Evolutionary conservation across 441 rosid species (phyloP), one percentile per base, ranked within the genome.

Genomic region (Macaranga tanarius): DNA sequence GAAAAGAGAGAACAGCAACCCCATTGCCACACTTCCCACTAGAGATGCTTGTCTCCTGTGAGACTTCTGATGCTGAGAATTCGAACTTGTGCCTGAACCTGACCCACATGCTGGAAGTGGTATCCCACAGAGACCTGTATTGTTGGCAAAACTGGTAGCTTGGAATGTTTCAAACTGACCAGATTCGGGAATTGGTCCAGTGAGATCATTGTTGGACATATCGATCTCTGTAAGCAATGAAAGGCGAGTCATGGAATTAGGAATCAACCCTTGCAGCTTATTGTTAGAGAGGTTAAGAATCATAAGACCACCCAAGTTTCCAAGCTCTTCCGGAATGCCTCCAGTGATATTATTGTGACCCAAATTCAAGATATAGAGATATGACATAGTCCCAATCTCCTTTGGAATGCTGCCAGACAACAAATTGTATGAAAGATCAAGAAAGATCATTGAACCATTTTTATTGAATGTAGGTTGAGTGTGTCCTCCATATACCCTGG

Each of bases 111-210:
- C 63, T 7, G 92, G 73, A 51, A 95, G 89, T 4, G 98, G 98
- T 26, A 79, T 86, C 72, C 99, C 99, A 28, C 99, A 95, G 2
- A 93, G 95, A 77, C 92, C 98, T 9, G 97, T 76, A 73, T 95
- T 95, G 76, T 95, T 90, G 20, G 61, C 57, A 61, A 89, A 95
- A 78, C 84, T 88, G 44, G 45, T 65, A 48, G 93, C 84, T 0
- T 89, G 90, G 31, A 95, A 91, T 8, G 99, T 95, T 74, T 89
- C 92, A 4, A 95, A 78, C 83, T 95, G 99, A 38, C 98, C 97
- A 74, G 61, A 79, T 76, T 80, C 90, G 9, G 99, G 99, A 62
- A 95, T 95, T 69, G 76, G 81, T 34, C 99, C 99, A 0, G 85
- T 77, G 68, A 95, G 81, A 64, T 74, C 56, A 76, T 95, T 95